A percentile compares a stretch with the other conserved stretches of the same genome.
phyloP scores from a whole-genome alignment of 2,329 filamentous ascomycete species.

The Colletotrichum incanum region DNA sequence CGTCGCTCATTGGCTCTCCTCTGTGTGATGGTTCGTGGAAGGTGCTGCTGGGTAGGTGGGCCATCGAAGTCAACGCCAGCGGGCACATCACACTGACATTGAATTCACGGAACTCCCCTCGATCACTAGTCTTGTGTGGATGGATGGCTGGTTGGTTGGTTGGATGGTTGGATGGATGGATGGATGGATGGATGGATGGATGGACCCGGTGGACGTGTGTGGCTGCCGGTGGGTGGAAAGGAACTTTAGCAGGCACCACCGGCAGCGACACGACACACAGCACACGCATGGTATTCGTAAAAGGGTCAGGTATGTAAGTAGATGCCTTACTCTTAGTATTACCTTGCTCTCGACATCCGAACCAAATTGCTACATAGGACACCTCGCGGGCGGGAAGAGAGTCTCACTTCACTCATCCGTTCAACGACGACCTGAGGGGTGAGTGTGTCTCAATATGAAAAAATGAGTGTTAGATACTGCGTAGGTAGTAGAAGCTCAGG shows the following conservation, averaged over 20 bases:
- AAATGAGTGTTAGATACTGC: not conserved
- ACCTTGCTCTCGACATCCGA: not conserved
- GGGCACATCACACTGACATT: not conserved
- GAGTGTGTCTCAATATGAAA: not conserved
- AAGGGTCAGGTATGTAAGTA: not conserved
- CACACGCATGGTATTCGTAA: not conserved
- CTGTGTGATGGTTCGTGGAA: not conserved
- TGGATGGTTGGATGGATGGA: not conserved
- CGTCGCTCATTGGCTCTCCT: slow-evolving; percentile 10
- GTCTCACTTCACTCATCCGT: not conserved
- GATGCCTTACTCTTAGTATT: not conserved
- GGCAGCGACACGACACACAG: not conserved
- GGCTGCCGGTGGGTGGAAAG: not conserved
- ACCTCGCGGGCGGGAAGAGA: not conserved
- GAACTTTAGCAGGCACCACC: slow-evolving; percentile 2
- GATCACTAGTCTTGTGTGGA: slow-evolving; percentile 1
- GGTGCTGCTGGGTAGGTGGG: slow-evolving; percentile 1
- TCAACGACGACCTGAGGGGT: not conserved
- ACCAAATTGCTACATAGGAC: not conserved
- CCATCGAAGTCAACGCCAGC: not conserved
- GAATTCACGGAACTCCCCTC: not conserved
- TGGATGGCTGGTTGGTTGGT: no score
- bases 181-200: not conserved
- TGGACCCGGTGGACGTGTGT: not conserved
- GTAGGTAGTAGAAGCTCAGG: not conserved